Evolutionary conservation across 2,329 filamentous ascomycete genomes (phyloP).

Genomic region (Phialophora verrucosa): DNA sequence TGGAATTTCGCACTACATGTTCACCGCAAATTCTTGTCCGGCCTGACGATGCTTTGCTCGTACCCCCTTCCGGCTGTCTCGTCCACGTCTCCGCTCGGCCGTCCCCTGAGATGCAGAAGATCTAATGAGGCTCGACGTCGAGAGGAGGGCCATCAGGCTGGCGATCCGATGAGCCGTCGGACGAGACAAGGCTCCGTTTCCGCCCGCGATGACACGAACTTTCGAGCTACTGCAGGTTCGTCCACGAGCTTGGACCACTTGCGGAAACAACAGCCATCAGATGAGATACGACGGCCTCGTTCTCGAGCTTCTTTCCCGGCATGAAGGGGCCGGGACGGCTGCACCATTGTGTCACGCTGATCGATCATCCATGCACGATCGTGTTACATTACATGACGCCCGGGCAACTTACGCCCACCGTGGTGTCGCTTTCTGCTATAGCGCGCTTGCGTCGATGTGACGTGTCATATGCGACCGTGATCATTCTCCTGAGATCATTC

Average conservation of each 20-base stretch:
- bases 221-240: background rate
- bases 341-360: slow-evolving; percentile 11
- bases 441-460: slow-evolving; percentile 20
- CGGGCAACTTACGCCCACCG: slow-evolving; percentile 5
- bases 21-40: slow-evolving; percentile 15
- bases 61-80: background rate
- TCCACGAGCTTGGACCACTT: background rate
- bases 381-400: slow-evolving; percentile 26
- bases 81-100: background rate
- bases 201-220: background rate
- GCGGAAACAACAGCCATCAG: background rate
- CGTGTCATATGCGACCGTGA: slow-evolving; percentile 25
- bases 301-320: background rate
- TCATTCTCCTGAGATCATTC: slow-evolving; percentile 7
- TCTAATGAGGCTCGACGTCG: background rate
- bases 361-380: slow-evolving; percentile 29
- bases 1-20: background rate
- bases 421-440: background rate
- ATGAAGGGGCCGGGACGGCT: slow-evolving; percentile 3
- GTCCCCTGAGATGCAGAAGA: background rate
- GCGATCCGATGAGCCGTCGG: background rate
- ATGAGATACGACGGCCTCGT: background rate
- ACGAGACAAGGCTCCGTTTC: background rate
- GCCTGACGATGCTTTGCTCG: slow-evolving; percentile 13
- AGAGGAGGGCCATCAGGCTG: background rate